Evolutionary conservation across 2,329 filamentous ascomycete species (phyloP), one percentile per base, ranked within the genome.

Genomic region (Phaeosphaeria sp.): DNA sequence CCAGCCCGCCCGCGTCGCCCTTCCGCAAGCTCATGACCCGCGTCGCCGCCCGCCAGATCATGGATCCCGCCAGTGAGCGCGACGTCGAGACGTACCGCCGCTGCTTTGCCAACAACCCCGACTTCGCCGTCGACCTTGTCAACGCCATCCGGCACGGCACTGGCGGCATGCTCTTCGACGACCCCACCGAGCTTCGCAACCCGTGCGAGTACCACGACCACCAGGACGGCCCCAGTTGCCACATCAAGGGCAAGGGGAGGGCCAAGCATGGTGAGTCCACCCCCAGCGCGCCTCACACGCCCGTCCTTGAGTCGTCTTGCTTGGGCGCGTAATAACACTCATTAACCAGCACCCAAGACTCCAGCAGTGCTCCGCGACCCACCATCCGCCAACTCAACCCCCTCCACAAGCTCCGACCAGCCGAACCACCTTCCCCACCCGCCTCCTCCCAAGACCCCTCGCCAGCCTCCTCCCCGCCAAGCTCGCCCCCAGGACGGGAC

Each of bases 31-130:
- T 85, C 20, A 82, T 85, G 78, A 80, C 81, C 53, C 76, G 78
- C 59, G 85, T 85, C 48, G 83, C 83, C n/a, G 83, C 83, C 4
- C 75, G 83, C 23, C 83, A 85, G 71, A 83, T 85, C 59, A 85
- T 85, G 83, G 83, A 85, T 62, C 83, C 83, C 0, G 81, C 80
- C 27, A 80, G 74, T 53, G 77, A 83, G 43, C 79, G 80, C 55
- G 78, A 84, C 65, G 79, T 82, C 2, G 77, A 80, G 23, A 78
- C 76, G 3, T 85, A 85, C 63, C 78, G 79, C 39, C 73, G 75
- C 42, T 84, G 82, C 64, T 84, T 85, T 67, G 76, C 79, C 27
- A 72, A 76, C 58, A 82, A 79, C 61, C 74, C 82, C 1, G 81
- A 83, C 56, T 85, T 85, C 54, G 82, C 83, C 11, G 72, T 85